A percentile compares a stretch with the other conserved stretches of the same genome.
phyloP scores from a whole-genome alignment of 176 grass and related monocot genomes.

The Aegilops tauschii region DNA sequence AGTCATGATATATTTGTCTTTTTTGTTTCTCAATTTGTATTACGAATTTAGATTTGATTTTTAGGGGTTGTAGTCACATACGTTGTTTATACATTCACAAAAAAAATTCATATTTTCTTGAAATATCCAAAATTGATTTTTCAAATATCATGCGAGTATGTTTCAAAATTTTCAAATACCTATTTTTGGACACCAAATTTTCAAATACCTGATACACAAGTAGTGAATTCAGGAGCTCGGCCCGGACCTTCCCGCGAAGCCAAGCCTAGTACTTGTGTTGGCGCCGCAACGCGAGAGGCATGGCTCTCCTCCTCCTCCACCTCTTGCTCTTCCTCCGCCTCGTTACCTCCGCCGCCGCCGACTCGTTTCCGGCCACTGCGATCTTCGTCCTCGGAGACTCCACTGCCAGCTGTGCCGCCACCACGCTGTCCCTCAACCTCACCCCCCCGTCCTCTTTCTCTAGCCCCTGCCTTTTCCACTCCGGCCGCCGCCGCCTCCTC shows the following conservation, averaged over 20 bases:
- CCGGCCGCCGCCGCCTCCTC: constrained; percentile 36
- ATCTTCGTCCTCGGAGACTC: constrained; percentile 57
- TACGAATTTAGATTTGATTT: no score
- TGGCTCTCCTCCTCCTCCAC: constrained; percentile 30
- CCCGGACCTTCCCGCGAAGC: not conserved
- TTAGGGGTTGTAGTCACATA: no score
- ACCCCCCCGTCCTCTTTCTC: constrained; percentile 8
- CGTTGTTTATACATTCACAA: no score
- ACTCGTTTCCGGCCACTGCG: not conserved
- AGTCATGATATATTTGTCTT: no score
- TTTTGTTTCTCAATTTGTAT: no score
- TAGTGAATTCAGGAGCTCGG: not conserved
- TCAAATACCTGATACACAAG: no score
- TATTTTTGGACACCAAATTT: no score
- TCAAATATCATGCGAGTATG: no score
- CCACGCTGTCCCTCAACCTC: constrained; percentile 29
- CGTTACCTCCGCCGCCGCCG: not conserved
- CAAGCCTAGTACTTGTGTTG: not conserved
- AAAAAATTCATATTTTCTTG: no score
- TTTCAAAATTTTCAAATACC: no score
- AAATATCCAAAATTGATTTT: no score
- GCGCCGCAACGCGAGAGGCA: constrained; percentile 31
- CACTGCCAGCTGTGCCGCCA: constrained; percentile 49
- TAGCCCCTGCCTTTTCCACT: constrained; percentile 25
- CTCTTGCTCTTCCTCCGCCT: not conserved